Base-by-base conservation (phyloP, 192 early-diverging fungal genomes). In the Umbelopsis sp. region DNA sequence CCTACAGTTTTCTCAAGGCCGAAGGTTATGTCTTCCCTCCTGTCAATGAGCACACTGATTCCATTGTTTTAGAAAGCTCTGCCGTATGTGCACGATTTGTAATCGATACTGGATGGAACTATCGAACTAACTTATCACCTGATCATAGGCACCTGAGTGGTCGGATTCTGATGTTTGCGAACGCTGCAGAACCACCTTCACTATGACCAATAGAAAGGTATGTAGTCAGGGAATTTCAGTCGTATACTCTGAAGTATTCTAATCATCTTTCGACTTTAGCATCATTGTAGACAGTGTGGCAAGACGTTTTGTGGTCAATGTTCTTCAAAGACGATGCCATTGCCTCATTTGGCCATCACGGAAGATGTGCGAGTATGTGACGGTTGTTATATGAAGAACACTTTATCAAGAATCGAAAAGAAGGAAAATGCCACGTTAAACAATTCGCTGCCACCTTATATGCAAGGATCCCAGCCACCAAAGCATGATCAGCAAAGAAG, bases 201-300 rank as follows among this genome's bases (percentile, higher is more conserved):
- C 97, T 18, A 83, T 95, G 3, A 94, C 96, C 46, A 98, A 96
- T 78, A 88, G 98, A 68, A 98, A 98, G 75, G 81, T 82, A 74
- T 44, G n/a, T 9, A 23, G 52, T 25, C 13, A 9, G 35, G 27
- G 46, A 15, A 45, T 30, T 27, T 48, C 27, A 50, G 25, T 16
- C n/a, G 33, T 18, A 30, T 30, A 18, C 35, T 21, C 21, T 9
- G 15, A 46, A 25, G 9, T 1, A 58, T 58, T n/a, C 16, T 21
- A n/a, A 64, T 49, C 20, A 30, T 51, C 49, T 68, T 25, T n/a
- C 45, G 35, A 22, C 58, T 74, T 46, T 69, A 82, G 78, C 98
- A 99, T 78, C 98, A 99, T 80, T 99, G 98, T 73, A 91, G 98
- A 76, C 93, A 96, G 72, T 99, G 98, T 77, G 98, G 98, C 16